phyloP scores from a whole-genome alignment of 2,329 filamentous ascomycete genomes.

The Colletotrichum caudatum region DNA sequence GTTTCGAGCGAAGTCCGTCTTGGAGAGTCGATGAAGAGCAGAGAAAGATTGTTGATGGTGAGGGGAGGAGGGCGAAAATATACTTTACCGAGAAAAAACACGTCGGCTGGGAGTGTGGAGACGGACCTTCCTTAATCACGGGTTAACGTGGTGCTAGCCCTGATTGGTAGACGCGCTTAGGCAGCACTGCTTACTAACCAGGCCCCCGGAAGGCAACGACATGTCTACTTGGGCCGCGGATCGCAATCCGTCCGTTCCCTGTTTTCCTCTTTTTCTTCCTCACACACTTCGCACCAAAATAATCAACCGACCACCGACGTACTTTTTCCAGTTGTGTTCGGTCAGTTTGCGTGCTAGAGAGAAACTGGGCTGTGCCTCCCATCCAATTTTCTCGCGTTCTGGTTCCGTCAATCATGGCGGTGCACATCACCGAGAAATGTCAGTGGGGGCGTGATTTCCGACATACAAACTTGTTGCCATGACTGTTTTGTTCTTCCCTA shows the following conservation, averaged over 20 bases:
- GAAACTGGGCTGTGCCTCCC: slow-evolving; percentile 51
- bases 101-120: slow-evolving; percentile 17
- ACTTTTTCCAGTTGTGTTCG: slow-evolving; percentile 62
- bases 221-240: slow-evolving; percentile 16
- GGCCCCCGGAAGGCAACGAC: slow-evolving; percentile 18
- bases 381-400: slow-evolving; percentile 43
- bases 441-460: slow-evolving; percentile 33
- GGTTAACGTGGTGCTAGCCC: slow-evolving; percentile 20
- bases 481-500: neutral
- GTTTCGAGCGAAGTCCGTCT: neutral
- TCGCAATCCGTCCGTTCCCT: slow-evolving; percentile 35
- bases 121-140: slow-evolving; percentile 4
- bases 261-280: slow-evolving; percentile 46
- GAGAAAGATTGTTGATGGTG: rapidly evolving
- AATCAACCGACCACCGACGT: slow-evolving; percentile 68
- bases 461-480: slow-evolving; percentile 14
- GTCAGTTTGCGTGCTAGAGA: slow-evolving; percentile 73
- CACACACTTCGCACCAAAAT: slow-evolving; percentile 68
- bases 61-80: slow-evolving; percentile 19
- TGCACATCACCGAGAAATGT: slow-evolving; percentile 32
- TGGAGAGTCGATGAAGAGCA: neutral
- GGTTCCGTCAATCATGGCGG: slow-evolving; percentile 33
- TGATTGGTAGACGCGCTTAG: slow-evolving; percentile 13
- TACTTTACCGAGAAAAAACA: slow-evolving; percentile 25
- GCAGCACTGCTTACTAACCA: slow-evolving; percentile 23